Conservation (phyloP, 805 yeast species). For the Clavispora carvajalis region DNA sequence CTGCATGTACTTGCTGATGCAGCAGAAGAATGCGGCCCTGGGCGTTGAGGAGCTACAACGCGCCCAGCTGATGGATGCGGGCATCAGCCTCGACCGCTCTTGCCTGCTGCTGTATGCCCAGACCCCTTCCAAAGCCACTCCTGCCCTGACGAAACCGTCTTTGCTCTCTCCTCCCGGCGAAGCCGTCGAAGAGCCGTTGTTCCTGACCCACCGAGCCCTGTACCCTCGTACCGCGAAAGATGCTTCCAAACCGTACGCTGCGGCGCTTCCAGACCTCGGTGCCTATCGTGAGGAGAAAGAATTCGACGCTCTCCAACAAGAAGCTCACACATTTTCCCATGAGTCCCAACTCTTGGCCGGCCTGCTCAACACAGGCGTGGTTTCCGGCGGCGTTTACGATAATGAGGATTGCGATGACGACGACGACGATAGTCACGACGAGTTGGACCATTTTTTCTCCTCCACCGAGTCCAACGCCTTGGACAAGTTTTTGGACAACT, state of each 20-base stretch:
- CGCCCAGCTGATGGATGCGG: constrained; percentile 28
- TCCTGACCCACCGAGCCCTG: not conserved
- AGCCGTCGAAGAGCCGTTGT: not conserved
- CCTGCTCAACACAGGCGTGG: no score
- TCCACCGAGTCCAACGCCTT: constrained; percentile 19
- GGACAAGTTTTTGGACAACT: constrained; percentile 37
- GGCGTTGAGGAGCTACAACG: constrained; percentile 35
- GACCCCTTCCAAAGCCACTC: not conserved
- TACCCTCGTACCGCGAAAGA: no score
- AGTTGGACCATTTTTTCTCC: constrained; percentile 16
- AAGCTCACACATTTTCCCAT: no score
- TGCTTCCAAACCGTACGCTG: no score
- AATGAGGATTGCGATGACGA: not conserved
- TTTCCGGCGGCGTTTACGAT: no score
- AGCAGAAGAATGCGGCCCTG: constrained; percentile 31
- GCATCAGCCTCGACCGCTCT: not conserved
- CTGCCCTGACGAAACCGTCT: not conserved
- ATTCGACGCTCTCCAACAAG: no score
- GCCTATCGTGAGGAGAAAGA: no score
- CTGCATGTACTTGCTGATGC: constrained; percentile 33
- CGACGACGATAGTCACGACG: constrained; percentile 8
- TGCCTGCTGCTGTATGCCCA: not conserved
- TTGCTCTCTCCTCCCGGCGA: not conserved
- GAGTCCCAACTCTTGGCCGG: no score
- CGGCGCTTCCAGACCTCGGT: no score